These are phyloP conservation scores for Heteromeles arbutifolia DNA, from an alignment of 306 rosid genomes.

Conservation along the genomic window DNA sequence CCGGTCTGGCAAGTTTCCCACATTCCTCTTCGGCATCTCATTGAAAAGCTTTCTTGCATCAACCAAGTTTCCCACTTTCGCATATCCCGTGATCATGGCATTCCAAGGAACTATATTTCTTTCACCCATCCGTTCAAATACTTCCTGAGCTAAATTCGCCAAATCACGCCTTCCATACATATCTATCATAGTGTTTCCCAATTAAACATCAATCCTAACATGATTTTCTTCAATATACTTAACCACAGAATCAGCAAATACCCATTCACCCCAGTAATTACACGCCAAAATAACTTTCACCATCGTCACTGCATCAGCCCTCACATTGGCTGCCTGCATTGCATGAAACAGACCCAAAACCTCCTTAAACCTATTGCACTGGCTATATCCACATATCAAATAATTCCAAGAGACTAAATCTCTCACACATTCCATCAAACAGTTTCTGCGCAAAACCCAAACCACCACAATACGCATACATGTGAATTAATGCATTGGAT, in stretches of 20 bases:
- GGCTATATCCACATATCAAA: constrained; percentile 63
- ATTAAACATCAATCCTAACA: constrained; percentile 47
- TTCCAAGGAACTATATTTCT: constrained; percentile 78
- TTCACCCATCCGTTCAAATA: constrained; percentile 56
- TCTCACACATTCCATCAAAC: constrained; percentile 63
- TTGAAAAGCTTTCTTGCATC: constrained; percentile 49
- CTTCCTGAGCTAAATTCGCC: constrained; percentile 41
- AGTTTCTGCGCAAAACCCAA: constrained; percentile 40
- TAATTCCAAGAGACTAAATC: constrained; percentile 92
- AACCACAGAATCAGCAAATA: constrained; percentile 46
- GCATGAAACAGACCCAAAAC: constrained; percentile 54
- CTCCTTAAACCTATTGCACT: constrained; percentile 43
- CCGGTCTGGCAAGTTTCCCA: no score
- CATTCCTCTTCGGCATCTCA: constrained; percentile 59
- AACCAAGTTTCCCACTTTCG: constrained; percentile 42
- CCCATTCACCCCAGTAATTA: constrained; percentile 48
- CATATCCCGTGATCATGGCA: constrained; percentile 58
- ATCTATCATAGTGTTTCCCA: constrained; percentile 75
- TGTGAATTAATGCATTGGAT: constrained; percentile 52
- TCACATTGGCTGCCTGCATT: constrained; percentile 36
- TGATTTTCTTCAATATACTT: constrained; percentile 48
- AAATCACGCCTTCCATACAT: constrained; percentile 63
- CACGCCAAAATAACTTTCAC: constrained; percentile 69
- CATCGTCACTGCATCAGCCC: constrained; percentile 68
- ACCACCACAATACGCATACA: constrained; percentile 40